Conservation (phyloP, 768 basidiomycete species). For the Pleurotus cornucopiae region DNA sequence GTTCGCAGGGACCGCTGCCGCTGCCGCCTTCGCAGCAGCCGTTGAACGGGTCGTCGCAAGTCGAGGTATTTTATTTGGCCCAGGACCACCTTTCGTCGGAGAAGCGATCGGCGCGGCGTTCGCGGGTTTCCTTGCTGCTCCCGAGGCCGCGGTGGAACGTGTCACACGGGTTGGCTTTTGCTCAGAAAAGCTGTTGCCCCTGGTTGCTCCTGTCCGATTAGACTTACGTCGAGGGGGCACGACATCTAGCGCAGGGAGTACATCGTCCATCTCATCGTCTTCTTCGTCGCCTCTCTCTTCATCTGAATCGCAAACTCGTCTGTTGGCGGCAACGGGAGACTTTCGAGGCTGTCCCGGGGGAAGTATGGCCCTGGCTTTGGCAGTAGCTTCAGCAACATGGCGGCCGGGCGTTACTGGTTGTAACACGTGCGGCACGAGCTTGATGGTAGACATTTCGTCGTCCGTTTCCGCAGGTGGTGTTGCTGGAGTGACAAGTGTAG, state of each 20-base stretch:
- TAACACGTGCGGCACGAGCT: conserved; percentile 26
- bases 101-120: conserved; percentile 33
- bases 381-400: conserved; percentile 65
- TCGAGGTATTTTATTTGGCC: conserved; percentile 67
- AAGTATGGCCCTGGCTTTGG: conserved; percentile 65
- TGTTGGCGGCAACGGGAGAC: conserved; percentile 66
- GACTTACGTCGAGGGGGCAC: conserved; percentile 41
- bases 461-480: conserved; percentile 79
- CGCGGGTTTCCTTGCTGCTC: conserved; percentile 51
- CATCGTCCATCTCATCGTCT: conserved; percentile 60
- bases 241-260: conserved; percentile 57
- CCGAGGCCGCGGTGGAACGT: conserved; percentile 59
- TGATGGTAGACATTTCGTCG: conserved; percentile 39
- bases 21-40: conserved; percentile 40
- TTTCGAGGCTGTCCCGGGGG: conserved; percentile 86
- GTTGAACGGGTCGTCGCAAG: conserved; percentile 50
- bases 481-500: conserved; percentile 62
- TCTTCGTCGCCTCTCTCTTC: conserved; percentile 53
- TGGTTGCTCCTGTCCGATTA: conserved; percentile 31
- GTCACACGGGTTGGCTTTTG: conserved; percentile 73
- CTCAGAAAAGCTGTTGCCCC: conserved; percentile 59
- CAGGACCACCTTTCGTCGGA: conserved; percentile 41
- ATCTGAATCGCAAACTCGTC: conserved; percentile 48
- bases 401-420: conserved; percentile 82
- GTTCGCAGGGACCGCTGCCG: conserved; percentile 31